These are phyloP conservation scores for Fistulinella prunicolor DNA, from an alignment of 768 basidiomycete species.

Conservation along the genomic window DNA sequence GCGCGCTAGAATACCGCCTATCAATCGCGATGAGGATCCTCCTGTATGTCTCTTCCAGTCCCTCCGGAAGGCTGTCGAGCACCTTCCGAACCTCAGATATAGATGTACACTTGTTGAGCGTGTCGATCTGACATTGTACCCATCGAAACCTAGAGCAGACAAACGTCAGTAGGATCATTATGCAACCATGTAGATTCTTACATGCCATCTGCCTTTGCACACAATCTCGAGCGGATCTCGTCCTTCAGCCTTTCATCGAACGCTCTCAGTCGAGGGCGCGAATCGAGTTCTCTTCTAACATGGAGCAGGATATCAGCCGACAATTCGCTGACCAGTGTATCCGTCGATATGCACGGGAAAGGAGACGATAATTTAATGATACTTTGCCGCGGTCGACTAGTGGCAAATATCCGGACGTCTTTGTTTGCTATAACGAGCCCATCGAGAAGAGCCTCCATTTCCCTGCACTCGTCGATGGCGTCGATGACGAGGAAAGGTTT, in stretches of 20 bases:
- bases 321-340: not conserved
- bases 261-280: conserved; percentile 1
- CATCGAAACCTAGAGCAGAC: too few species aligned
- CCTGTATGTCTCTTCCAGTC: conserved; percentile 23
- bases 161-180: too few species aligned
- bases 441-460: conserved; percentile 6
- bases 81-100: not conserved
- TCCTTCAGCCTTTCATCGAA: conserved; percentile 2
- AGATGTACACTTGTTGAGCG: not conserved
- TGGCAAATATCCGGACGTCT: conserved; percentile 2
- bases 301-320: conserved; percentile 9
- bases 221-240: conserved; percentile 8
- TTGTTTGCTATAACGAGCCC: conserved; percentile 1
- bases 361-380: too few species aligned
- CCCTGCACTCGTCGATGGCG: conserved; percentile 23
- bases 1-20: not conserved
- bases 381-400: conserved; percentile 4
- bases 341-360: conserved; percentile 11
- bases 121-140: too few species aligned
- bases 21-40: conserved; percentile 10
- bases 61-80: conserved; percentile 11
- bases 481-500: conserved; percentile 17
- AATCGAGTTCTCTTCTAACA: conserved; percentile 10
- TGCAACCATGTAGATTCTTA: not conserved
- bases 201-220: conserved; percentile 22